A percentile compares a stretch with the other conserved stretches of the same genome.
phyloP scores from a whole-genome alignment of 768 basidiomycete species.

The Suillus hirtellus region DNA sequence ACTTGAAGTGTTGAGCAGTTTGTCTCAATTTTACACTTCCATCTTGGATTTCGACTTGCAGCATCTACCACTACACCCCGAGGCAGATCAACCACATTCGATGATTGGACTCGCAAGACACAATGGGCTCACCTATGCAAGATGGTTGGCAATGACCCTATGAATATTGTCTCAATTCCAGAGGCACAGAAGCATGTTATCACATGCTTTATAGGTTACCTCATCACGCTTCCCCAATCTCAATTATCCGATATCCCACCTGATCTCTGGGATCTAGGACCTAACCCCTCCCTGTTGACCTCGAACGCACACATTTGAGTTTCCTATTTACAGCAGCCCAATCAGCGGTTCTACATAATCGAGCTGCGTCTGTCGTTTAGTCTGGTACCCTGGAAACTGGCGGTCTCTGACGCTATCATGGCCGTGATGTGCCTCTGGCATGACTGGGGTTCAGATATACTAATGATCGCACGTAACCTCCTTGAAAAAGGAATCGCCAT shows the following conservation, averaged over 20 bases:
- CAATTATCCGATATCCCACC: background rate
- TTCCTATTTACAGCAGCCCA: background rate
- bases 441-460: no score
- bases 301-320: background rate
- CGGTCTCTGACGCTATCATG: background rate
- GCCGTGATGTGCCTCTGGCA: background rate
- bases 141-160: background rate
- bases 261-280: slow-evolving; percentile 1
- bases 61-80: background rate
- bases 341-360: background rate
- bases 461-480: no score
- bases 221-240: background rate
- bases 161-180: background rate
- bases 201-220: background rate
- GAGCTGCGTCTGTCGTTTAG: background rate
- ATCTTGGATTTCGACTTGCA: background rate
- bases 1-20: background rate
- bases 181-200: background rate
- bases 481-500: background rate
- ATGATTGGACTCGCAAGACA: background rate
- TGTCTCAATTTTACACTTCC: background rate
- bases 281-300: background rate
- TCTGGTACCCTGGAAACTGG: background rate
- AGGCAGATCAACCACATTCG: background rate
- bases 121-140: background rate